Conservation (phyloP, 306 rosid genomes). For the Comarum palustre region DNA sequence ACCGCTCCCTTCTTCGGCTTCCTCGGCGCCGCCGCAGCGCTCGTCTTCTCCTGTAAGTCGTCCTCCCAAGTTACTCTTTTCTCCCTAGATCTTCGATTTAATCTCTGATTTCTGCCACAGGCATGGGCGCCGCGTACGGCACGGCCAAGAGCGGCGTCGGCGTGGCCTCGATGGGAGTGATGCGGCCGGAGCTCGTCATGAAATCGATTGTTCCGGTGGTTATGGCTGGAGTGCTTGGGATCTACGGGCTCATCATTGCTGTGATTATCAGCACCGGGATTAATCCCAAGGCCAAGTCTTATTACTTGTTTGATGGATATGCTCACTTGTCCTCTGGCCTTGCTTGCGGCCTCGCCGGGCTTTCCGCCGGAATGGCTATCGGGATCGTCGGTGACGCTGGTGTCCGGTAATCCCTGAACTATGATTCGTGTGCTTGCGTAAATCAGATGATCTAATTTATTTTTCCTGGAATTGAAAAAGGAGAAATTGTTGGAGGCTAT, state of each 20-base stretch:
- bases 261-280: conserved; percentile 77
- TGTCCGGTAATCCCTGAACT: conserved; percentile 44
- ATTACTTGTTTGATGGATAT: conserved; percentile 70
- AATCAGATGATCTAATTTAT: neutral
- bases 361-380: conserved; percentile 79
- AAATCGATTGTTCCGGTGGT: conserved; percentile 79
- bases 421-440: neutral
- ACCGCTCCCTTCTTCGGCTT: conserved; percentile 87
- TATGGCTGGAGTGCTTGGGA: conserved; percentile 81
- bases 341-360: conserved; percentile 80
- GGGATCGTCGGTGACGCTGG: conserved; percentile 87
- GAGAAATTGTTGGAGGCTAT: neutral
- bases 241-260: conserved; percentile 67
- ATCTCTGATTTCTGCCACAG: conserved; percentile 22
- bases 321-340: conserved; percentile 85
- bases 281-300: conserved; percentile 72
- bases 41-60: conserved; percentile 60
- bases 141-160: conserved; percentile 84
- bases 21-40: conserved; percentile 75
- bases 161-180: conserved; percentile 78
- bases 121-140: conserved; percentile 81
- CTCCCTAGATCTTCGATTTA: neutral
- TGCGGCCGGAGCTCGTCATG: conserved; percentile 83
- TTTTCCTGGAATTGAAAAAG: neutral
- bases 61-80: neutral